Base-by-base conservation (phyloP, 2,329 filamentous ascomycete species). In the Ceratocystis cacaofunesta region DNA sequence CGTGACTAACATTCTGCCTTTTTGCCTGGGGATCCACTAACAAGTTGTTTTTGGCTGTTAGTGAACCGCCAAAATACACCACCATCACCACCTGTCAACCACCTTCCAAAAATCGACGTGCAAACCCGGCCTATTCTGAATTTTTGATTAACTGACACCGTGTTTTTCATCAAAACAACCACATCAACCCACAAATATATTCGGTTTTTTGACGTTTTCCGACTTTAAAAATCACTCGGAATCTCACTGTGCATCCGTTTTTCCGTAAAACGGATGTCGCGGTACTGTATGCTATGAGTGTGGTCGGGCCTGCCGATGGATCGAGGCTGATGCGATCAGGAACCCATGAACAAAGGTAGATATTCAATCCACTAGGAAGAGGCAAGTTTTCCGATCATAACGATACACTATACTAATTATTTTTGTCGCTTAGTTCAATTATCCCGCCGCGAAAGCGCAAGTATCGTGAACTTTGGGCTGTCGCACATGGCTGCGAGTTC, bases 361-460 rank as follows among this genome's bases (percentile, higher is more conserved):
- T 80, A 77, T 66, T 68, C 67, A 68, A 70, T 70, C 72, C 74
- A 75, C 68, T 70, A 65, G 74, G 80, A 76, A 78, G 78, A 76
- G 76, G 76, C 70, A 70, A 73, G 73, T 79, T 77, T 78, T 78
- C 76, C 78, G 78, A 79, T 79, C 70, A 72, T 70, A 74, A 75
- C 70, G 74, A 77, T 82, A 70, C 73, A 65, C 71, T 71, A 76
- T 78, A 77, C 63, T 72, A 68, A 67, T 66, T 80, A 72, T 75
- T 84, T 69, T 83, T 73, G 50, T 28, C 68, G 68, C 70, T 67
- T 74, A 88, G 85, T 78, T 80, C 82, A 82, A 86, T 87, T 82
- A 84, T 88, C 80, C 82, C 82, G 77, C 90, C 88, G 81, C 88
- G 89, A 77, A 94, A 95, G 84, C 86, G 90, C 76, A 95, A 95